Conservation (phyloP, 805 yeast genomes). For the Metschnikowia aberdeeniae region DNA sequence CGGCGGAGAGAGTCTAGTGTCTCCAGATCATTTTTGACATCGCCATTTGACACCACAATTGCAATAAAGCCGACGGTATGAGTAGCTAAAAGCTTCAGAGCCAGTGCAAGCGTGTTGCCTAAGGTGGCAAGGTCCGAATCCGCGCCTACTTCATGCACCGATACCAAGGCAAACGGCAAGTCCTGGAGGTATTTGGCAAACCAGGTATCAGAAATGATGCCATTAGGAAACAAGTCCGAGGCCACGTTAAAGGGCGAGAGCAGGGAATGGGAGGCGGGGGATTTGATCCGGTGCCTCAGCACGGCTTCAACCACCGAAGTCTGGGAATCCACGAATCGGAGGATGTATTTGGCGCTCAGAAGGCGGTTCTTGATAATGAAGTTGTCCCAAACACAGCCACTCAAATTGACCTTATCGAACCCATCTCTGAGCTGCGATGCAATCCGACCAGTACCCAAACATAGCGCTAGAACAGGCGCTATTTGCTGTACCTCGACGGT, state of each 20-base stretch:
- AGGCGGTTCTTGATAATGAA: slow-evolving; percentile 33
- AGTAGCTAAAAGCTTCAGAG: slow-evolving; percentile 1
- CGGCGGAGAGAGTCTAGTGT: slow-evolving; percentile 25
- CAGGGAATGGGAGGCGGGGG: slow-evolving; percentile 22
- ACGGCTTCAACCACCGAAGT: slow-evolving; percentile 1
- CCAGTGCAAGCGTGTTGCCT: slow-evolving; percentile 14
- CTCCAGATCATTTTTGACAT: slow-evolving; percentile 17
- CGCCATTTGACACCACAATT: slow-evolving; percentile 20
- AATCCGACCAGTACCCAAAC: slow-evolving; percentile 8
- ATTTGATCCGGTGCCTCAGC: slow-evolving; percentile 4
- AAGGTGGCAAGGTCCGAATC: slow-evolving; percentile 12
- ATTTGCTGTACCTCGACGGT: slow-evolving; percentile 25
- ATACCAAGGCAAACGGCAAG: slow-evolving; percentile 32
- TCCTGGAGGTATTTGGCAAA: slow-evolving; percentile 28
- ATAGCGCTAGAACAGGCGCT: slow-evolving; percentile 31
- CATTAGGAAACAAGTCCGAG: slow-evolving; percentile 27
- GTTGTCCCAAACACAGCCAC: slow-evolving; percentile 33
- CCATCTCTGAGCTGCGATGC: slow-evolving; percentile 2
- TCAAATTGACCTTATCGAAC: slow-evolving; percentile 18
- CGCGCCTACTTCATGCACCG: slow-evolving; percentile 13
- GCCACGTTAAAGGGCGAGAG: slow-evolving; percentile 35
- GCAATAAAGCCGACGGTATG: slow-evolving; percentile 20
- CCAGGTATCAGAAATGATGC: slow-evolving; percentile 31
- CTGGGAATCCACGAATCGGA: slow-evolving; percentile 15
- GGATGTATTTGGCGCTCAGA: slow-evolving; percentile 30